These are phyloP conservation scores for Auriscalpium orientale DNA, from an alignment of 768 basidiomycete species.

Conservation along the genomic window DNA sequence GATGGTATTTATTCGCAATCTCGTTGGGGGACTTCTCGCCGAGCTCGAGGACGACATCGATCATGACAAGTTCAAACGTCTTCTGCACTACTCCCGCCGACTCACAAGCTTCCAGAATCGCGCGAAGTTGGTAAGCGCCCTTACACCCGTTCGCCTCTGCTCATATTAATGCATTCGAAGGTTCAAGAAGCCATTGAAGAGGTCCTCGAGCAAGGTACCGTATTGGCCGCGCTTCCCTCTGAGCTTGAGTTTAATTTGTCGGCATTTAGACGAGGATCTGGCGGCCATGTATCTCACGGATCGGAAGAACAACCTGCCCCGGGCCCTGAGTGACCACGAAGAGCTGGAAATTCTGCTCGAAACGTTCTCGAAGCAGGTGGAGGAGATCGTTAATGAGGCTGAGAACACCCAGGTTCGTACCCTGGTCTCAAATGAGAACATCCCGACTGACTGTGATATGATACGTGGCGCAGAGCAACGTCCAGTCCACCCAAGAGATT, in stretches of 20 bases:
- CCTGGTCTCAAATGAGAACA: neutral
- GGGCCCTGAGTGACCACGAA: slow-evolving; percentile 76
- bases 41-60: slow-evolving; percentile 96
- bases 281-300: slow-evolving; percentile 94
- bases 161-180: slow-evolving; percentile 27
- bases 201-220: slow-evolving; percentile 76
- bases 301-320: slow-evolving; percentile 55
- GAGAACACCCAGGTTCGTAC: slow-evolving; percentile 69
- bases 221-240: neutral
- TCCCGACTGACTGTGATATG: neutral
- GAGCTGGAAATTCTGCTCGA: slow-evolving; percentile 92
- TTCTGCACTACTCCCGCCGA: slow-evolving; percentile 88
- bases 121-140: slow-evolving; percentile 60
- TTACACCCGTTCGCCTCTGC: neutral
- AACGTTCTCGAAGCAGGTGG: slow-evolving; percentile 92
- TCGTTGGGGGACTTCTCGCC: slow-evolving; percentile 83
- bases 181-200: slow-evolving; percentile 89
- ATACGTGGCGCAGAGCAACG: slow-evolving; percentile 55
- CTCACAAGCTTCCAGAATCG: slow-evolving; percentile 87
- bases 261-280: slow-evolving; percentile 75
- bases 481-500: slow-evolving; percentile 96
- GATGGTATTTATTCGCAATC: slow-evolving; percentile 87
- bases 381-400: slow-evolving; percentile 92
- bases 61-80: slow-evolving; percentile 85
- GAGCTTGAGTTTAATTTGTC: neutral